Base-by-base conservation (phyloP, 768 basidiomycete species). In the Mycena rebaudengoi region DNA sequence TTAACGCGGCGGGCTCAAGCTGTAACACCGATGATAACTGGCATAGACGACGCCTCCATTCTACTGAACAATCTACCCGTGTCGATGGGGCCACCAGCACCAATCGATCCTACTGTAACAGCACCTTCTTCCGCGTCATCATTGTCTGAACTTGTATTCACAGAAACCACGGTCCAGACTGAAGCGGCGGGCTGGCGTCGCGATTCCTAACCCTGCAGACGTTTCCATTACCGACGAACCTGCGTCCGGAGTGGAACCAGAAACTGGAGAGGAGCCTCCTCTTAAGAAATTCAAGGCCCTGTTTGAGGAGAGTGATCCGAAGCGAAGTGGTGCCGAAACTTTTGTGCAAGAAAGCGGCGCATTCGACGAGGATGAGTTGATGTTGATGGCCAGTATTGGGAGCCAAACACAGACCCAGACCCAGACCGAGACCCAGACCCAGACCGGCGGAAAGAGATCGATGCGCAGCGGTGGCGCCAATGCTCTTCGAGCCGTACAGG, bases 201-300 rank as follows among this genome's bases (percentile, higher is more conserved):
- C 71, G n/a, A n/a, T n/a, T n/a, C n/a, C n/a, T 7, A 70, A 66
- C 41, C 62, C 64, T 3, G 21, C 67, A 20, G 64, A 73, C 14
- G 72, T 74, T 16, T 30, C 35, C 33, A 55, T 50, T 18, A 55
- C 64, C 5, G 49, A 57, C 37, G 30, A 54, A 6, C 49, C 60
- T 12, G 35, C 50, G 39, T 71, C 75, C 5, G 55, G 65, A 13
- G n/a, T 40, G 25, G 61, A 37, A 10, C 60, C 70, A 28, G 64
- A 60, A 16, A 61, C 71, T 18, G 65, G 63, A 23, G 74, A 70
- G 60, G 88, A 88, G 64, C 91, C 88, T 0, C 85, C 88, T 3
- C 73, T 85, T 26, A 92, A 92, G 71, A 90, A 86, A 73, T 91
- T 88, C 78, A 89, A 86, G 67, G 85, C 87, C 0, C 78, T 92